A percentile compares a stretch with the other conserved stretches of the same genome.
phyloP scores from a whole-genome alignment of 163 green algal species.

The Scenedesmus sp. region DNA sequence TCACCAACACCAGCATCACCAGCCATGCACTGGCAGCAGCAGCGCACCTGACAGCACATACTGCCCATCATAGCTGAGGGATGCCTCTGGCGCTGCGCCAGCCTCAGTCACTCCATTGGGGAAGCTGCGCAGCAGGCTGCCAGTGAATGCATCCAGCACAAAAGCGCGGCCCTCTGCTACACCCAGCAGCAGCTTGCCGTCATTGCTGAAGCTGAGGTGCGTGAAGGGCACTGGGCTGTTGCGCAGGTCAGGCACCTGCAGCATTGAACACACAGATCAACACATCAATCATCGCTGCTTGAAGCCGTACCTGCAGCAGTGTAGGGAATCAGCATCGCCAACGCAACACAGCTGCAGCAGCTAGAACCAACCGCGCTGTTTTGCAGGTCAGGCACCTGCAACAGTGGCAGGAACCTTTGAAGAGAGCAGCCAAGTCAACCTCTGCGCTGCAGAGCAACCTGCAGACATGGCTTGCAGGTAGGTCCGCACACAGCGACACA shows the following conservation, averaged over 20 bases:
- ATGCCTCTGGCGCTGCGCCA: constrained; percentile 76
- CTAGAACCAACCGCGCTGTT: no score
- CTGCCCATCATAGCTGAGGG: constrained; percentile 87
- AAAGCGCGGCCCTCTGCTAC: constrained; percentile 79
- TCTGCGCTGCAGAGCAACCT: neutral
- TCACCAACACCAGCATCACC: no score
- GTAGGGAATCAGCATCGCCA: neutral
- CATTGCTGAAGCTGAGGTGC: constrained; percentile 83
- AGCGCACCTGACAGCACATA: constrained; percentile 84
- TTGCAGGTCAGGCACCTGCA: no score
- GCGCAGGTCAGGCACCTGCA: constrained; percentile 68
- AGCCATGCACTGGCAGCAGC: neutral
- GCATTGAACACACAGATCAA: no score
- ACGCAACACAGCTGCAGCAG: no score
- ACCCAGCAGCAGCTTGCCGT: constrained; percentile 87
- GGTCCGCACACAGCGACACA: neutral
- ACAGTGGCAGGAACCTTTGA: no score
- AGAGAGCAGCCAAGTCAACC: neutral
- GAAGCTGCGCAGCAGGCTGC: constrained; percentile 62
- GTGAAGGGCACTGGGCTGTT: constrained; percentile 68
- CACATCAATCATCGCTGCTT: neutral
- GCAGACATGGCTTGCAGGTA: neutral
- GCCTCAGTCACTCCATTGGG: constrained; percentile 73
- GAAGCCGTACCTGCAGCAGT: neutral
- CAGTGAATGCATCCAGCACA: constrained; percentile 90